These are phyloP conservation scores for Boletellus ananas DNA, from an alignment of 768 basidiomycete species.

Conservation along the genomic window DNA sequence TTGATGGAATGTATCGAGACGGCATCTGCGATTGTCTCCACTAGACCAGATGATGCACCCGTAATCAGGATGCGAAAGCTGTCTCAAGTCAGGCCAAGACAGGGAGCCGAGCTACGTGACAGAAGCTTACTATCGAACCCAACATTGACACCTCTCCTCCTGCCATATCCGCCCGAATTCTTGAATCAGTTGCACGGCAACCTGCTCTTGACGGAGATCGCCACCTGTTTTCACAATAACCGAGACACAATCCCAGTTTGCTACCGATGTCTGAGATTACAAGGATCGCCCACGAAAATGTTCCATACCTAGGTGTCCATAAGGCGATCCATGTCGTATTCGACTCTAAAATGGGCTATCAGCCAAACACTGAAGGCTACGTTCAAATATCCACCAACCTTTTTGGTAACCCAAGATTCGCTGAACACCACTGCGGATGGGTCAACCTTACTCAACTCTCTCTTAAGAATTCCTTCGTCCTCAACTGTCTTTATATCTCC, in stretches of 20 bases:
- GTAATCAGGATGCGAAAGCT: conserved; percentile 97
- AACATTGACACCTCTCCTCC: conserved; percentile 88
- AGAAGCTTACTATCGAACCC: conserved; percentile 80
- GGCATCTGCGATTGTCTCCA: conserved; percentile 97
- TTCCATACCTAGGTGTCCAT: conserved; percentile 81
- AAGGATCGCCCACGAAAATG: conserved; percentile 9
- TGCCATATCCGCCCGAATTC: conserved; percentile 94
- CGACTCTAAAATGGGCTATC: conserved; percentile 47
- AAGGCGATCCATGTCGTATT: conserved; percentile 90
- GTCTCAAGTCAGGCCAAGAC: background rate
- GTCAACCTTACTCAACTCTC: conserved; percentile 91
- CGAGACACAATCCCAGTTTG: conserved; percentile 85
- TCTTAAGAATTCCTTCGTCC: conserved; percentile 90
- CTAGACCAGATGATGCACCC: conserved; percentile 86
- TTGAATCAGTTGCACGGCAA: conserved; percentile 91
- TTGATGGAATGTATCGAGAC: conserved; percentile 99
- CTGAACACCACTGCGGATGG: conserved; percentile 95
- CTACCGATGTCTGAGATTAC: conserved; percentile 33
- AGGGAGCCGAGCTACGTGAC: background rate
- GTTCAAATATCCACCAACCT: conserved; percentile 44
- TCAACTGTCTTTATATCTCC: conserved; percentile 64
- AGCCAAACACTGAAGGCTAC: background rate
- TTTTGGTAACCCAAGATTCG: conserved; percentile 93
- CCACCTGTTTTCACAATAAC: conserved; percentile 99
- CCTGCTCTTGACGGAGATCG: conserved; percentile 94